These are phyloP conservation scores for Camellia lanceoleosa DNA, from an alignment of 148 eudicot species.

Conservation along the genomic window DNA sequence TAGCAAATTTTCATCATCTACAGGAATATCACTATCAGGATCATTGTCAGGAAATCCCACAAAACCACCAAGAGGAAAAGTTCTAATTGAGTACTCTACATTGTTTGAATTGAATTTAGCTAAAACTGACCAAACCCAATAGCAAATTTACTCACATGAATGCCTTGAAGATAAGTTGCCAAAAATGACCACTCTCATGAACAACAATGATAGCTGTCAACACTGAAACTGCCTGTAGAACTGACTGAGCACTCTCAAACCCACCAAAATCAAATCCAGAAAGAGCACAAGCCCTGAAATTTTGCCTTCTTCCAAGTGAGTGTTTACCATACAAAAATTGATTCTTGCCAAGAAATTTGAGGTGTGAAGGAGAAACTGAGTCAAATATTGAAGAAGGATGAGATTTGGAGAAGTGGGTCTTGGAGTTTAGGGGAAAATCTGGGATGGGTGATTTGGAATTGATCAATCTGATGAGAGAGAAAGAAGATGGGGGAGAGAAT, in stretches of 20 bases:
- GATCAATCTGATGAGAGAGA: conserved; percentile 22
- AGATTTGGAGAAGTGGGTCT: conserved; percentile 37
- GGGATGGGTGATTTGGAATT: conserved; percentile 39
- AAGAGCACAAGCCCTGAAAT: conserved; percentile 38
- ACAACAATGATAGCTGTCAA: conserved; percentile 85
- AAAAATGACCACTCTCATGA: conserved; percentile 91
- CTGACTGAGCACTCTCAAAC: conserved; percentile 73
- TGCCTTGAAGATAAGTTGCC: conserved; percentile 88
- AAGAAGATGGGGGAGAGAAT: conserved; percentile 34
- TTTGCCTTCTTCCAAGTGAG: conserved; percentile 18
- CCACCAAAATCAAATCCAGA: conserved; percentile 58
- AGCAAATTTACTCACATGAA: conserved; percentile 92
- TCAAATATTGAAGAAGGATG: conserved; percentile 5
- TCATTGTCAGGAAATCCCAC: conserved; percentile 99
- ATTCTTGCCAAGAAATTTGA: conserved; percentile 20
- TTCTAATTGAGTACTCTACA: conserved; percentile 89
- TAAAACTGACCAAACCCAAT: conserved; percentile 91
- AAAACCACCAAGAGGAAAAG: conserved; percentile 95
- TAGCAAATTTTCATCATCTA: conserved; percentile 79
- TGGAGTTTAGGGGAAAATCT: conserved; percentile 29
- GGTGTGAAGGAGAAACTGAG: conserved; percentile 14
- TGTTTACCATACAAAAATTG: neutral
- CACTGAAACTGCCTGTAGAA: conserved; percentile 68
- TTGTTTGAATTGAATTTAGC: conserved; percentile 86
- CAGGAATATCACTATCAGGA: conserved; percentile 85